Percentiles rank a stretch among this genome's conserved stretches.
Evolutionary conservation across 805 yeast species (phyloP).

Genomic region (Zygosaccharomyces gambellarensis): DNA sequence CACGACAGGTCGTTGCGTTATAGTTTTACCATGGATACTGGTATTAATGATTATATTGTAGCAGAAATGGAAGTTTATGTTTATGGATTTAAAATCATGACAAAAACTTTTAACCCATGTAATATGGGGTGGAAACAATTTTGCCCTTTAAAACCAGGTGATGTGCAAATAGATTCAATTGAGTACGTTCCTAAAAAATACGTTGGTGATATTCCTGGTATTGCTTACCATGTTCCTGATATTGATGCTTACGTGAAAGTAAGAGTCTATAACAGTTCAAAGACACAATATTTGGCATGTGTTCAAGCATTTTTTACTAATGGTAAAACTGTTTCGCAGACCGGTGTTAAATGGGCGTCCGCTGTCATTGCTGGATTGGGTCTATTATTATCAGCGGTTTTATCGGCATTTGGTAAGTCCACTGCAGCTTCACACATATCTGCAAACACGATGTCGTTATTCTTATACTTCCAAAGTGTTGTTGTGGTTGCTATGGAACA

Average conservation of each 20-base stretch:
- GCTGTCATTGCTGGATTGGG: slow-evolving; percentile 88
- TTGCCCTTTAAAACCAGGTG: slow-evolving; percentile 83
- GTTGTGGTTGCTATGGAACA: slow-evolving; percentile 81
- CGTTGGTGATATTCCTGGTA: slow-evolving; percentile 64
- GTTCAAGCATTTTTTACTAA: slow-evolving; percentile 70
- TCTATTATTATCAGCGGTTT: slow-evolving; percentile 72
- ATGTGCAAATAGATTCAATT: slow-evolving; percentile 67
- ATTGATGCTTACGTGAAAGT: slow-evolving; percentile 74
- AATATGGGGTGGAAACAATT: slow-evolving; percentile 68
- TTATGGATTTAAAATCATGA: slow-evolving; percentile 73
- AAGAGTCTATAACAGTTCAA: slow-evolving; percentile 38
- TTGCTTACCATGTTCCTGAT: slow-evolving; percentile 83
- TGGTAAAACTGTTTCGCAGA: slow-evolving; percentile 75
- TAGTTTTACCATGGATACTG: slow-evolving; percentile 64
- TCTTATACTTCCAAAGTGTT: slow-evolving; percentile 83
- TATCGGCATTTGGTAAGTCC: slow-evolving; percentile 81
- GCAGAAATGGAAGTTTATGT: slow-evolving; percentile 78
- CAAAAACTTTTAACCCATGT: slow-evolving; percentile 59
- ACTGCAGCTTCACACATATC: slow-evolving; percentile 85
- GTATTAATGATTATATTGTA: slow-evolving; percentile 56
- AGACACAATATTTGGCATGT: slow-evolving; percentile 54
- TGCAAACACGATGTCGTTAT: slow-evolving; percentile 78
- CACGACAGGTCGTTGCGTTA: slow-evolving; percentile 63
- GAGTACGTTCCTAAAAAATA: slow-evolving; percentile 51
- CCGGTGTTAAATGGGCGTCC: slow-evolving; percentile 87